Base-by-base conservation (phyloP, 495 filamentous ascomycete genomes). In the Penicillium soppii region DNA sequence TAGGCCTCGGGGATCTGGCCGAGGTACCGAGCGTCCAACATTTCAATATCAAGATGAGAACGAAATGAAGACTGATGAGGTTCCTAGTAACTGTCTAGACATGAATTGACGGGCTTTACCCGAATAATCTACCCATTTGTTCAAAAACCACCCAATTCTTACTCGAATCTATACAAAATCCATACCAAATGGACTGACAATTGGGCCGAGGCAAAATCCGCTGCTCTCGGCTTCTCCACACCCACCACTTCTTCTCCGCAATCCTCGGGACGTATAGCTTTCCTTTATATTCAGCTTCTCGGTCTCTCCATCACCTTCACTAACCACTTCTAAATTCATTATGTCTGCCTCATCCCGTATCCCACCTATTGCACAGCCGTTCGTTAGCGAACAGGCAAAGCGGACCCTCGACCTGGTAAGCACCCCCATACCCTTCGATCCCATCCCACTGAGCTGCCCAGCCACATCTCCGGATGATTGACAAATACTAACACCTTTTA, bases 371-470 rank as follows among this genome's bases (percentile, higher is more conserved):
- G 88, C 86, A 69, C 72, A 78, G 54, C 63, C 67, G 48, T 77
- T 75, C 57, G 88, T 96, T 47, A 91, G 89, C 77, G 90, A 95
- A 23, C 78, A 82, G 54, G 91, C 91, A 37, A 85, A 82, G 77
- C 81, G 87, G 74, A 89, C 81, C 21, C 71, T 88, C 50, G 83
- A 87, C 61, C 59, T 84, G 63, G 84, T 87, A 74, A 40, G 29
- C 10, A 29, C 32, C 47, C 33, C 29, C 43, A 29, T 32, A 49
- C 35, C 33, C 23, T 23, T 26, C 42, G 27, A 44, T 10, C 43
- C 47, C 9, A n/a, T 66, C 22, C 40, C 73, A 16, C 12, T 17
- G 2, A 13, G 4, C 17, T n/a, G 15, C 15, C 12, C 8, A 5
- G 13, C 29, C 9, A 12, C 29, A 7, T 32, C 13, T 12, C 13